Evolutionary conservation across 176 grass and related monocot genomes (phyloP), one percentile per base, ranked within the genome.

Genomic region (Oryza australiensis): DNA sequence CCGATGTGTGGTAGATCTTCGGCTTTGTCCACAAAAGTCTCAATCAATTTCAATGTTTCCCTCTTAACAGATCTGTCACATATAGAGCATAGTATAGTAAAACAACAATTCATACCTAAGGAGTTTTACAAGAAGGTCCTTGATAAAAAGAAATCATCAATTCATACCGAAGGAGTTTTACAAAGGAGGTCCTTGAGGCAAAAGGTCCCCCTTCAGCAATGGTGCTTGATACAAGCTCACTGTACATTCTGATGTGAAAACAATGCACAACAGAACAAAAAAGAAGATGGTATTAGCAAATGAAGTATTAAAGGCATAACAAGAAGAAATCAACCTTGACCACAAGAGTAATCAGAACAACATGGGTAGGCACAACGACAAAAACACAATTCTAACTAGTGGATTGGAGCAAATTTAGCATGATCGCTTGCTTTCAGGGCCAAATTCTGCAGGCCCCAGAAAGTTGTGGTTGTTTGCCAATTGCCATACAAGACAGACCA

Each of bases 21-120:
- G n/a, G 97, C 97, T 76, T 99, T 99, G 77, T 99, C 97, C 70
- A 99, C 85, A 78, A 99, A 99, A 60, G 93, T 99, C 91, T 99
- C 97, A 2, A 99, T 99, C 73, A 99, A 86, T 86, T 99, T 99
- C 48, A 99, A 78, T 12, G 93, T 99, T 88, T 99, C 97, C 80
- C 93, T 84, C 87, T 99, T 99, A 26, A 99, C 91, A 80, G 97
- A 99, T 90, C 97, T 99, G 85, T 88, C 27, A 79, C 15, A 84
- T 43, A 64, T 65, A 82, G 8, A 66, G 26, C 63, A 30, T 74
- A 70, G 28, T 70, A 85, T 82, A 76, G 70, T 43, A 86, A 74
- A 70, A 72, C 13, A 49, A 23, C 23, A 68, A 82, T 28, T 65
- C 22, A 33, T 90, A 99, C 97, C 97, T 88, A 46, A 99, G 86